Base-by-base conservation (phyloP, 352 stramenopile genomes). In the Pelagophyceae sp. region DNA sequence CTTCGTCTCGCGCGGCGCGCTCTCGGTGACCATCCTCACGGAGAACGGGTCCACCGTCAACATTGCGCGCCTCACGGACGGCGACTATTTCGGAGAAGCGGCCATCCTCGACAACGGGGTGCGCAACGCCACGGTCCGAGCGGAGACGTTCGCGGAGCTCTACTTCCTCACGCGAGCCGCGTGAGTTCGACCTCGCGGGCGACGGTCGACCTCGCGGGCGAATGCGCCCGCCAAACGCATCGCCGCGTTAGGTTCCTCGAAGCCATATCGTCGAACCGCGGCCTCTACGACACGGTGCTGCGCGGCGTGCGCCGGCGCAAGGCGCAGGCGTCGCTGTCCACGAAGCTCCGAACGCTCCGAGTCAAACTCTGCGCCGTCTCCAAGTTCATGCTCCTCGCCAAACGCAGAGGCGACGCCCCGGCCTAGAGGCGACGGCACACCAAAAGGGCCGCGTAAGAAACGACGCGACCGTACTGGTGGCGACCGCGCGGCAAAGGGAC, bases 51-150 rank as follows among this genome's bases (percentile, higher is more conserved):
- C 23, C 5, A 33, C 23, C 61, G 25, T 37, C 29, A 1, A 17
- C 29, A 31, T 71, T 25, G 61, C 29, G 3, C 15, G 1, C 6
- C 61, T 71, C 61, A 2, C 6, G n/a, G 61, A 71, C 29, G 61
- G 61, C 61, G 61, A 71, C 61, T n/a, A 71, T 31, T 71, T 71
- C 25, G 61, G 61, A 27, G 61, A 71, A 31, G 33, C 61, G 5
- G 17, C 19, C 61, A 6, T 71, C 33, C 61, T 71, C 61, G 33
- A 37, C 61, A 45, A 37, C 29, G 61, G 29, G 11, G 2, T 17
- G 5, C 29, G 61, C 6, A 71, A 3, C 29, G 61, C 61, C 2
- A 71, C 61, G 5, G 33, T 71, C 61, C 61, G 29, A 3, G 61
- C 61, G 3, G 61, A 38, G 1, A 40, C 29, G 11, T 71, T 40